Evolutionary conservation across 2,329 filamentous ascomycete species (phyloP).

Genomic region (Aureobasidium leucospermi): DNA sequence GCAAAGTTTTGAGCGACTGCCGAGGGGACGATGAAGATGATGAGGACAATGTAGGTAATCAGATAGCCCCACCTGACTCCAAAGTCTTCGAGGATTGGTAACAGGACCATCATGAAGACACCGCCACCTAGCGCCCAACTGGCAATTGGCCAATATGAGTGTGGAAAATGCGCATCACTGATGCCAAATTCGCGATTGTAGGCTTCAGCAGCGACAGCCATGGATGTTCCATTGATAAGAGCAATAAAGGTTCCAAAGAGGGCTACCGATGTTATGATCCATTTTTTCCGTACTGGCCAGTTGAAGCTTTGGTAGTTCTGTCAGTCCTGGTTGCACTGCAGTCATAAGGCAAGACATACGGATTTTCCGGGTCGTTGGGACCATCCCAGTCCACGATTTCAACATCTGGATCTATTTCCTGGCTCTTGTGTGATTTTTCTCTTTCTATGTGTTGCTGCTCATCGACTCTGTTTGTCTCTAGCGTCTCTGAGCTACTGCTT

Average conservation of each 20-base stretch:
- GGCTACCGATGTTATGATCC: conserved; percentile 26
- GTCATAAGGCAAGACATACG: conserved; percentile 14
- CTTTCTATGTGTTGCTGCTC: conserved; percentile 3
- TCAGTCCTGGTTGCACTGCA: neutral
- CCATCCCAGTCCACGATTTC: conserved; percentile 31
- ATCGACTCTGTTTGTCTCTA: conserved; percentile 4
- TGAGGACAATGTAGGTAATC: conserved; percentile 27
- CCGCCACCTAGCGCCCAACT: conserved; percentile 32
- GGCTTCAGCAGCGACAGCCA: conserved; percentile 28
- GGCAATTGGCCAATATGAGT: conserved; percentile 33
- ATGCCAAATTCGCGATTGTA: conserved; percentile 29
- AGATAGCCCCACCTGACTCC: conserved; percentile 26
- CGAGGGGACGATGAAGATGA: conserved; percentile 33
- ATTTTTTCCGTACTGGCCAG: conserved; percentile 28
- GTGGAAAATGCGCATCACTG: conserved; percentile 29
- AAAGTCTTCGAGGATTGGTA: conserved; percentile 33
- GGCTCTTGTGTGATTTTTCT: neutral
- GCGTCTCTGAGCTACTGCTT: neutral
- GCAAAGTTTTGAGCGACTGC: conserved; percentile 32
- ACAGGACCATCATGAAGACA: conserved; percentile 28
- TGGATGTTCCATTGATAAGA: conserved; percentile 31
- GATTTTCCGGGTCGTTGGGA: conserved; percentile 39
- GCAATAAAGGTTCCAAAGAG: conserved; percentile 28
- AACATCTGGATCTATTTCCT: conserved; percentile 12
- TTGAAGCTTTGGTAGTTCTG: conserved; percentile 19